A percentile compares a stretch with the other conserved stretches of the same genome.
Conservation (phyloP, 129 eudicot species). For the Centaurea solstitialis region DNA sequence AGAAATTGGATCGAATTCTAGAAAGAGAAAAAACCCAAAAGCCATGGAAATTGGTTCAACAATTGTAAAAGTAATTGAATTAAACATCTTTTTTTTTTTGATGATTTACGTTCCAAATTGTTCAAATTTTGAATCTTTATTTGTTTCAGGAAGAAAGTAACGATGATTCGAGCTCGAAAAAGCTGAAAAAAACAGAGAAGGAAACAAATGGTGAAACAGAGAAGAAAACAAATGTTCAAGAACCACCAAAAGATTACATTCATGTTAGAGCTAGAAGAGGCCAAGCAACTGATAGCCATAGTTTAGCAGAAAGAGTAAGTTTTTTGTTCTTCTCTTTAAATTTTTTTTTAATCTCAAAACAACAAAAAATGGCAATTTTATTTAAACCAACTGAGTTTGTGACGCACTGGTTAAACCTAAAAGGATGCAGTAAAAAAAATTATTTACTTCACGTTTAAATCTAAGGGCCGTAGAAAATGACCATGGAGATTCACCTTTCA, state of each 20-base stretch:
- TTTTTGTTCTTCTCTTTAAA: not conserved
- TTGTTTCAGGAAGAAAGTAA: conserved; percentile 54
- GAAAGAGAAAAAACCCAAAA: conserved; percentile 65
- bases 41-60: conserved; percentile 47
- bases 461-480: too few relatives aligned
- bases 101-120: not conserved
- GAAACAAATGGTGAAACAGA: conserved; percentile 45
- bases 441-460: too few relatives aligned
- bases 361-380: not conserved
- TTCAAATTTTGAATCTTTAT: not conserved
- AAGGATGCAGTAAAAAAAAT: too few relatives aligned
- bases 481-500: too few relatives aligned
- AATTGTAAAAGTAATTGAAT: conserved; percentile 30
- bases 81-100: not conserved
- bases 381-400: too few relatives aligned
- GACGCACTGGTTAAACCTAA: too few relatives aligned
- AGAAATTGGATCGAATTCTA: conserved; percentile 36
- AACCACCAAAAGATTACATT: conserved; percentile 90
- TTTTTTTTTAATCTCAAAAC: not conserved
- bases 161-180: conserved; percentile 46
- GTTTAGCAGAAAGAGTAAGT: conserved; percentile 91
- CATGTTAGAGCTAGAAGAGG: conserved; percentile 99
- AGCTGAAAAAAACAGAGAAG: conserved; percentile 51
- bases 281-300: conserved; percentile 97
- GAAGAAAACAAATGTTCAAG: conserved; percentile 53